These are phyloP conservation scores for Lobosporangium transversale DNA, from an alignment of 192 early-diverging fungal species.

Conservation along the genomic window DNA sequence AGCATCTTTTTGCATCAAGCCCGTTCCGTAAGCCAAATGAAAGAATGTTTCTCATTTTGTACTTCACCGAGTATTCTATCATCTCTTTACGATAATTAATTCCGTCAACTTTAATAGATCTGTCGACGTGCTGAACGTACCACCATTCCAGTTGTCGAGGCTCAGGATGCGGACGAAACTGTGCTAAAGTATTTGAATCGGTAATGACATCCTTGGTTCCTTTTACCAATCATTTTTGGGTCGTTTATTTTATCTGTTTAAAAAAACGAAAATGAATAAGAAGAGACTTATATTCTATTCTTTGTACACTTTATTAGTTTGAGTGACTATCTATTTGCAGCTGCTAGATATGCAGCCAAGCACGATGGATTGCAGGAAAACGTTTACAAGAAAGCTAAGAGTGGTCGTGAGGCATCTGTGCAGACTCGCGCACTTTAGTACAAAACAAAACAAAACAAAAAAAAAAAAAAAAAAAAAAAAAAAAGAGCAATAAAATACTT, in stretches of 20 bases:
- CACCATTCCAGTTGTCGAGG: constrained; percentile 74
- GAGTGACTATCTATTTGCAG: constrained; percentile 93
- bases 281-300: too few relatives aligned
- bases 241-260: too few relatives aligned
- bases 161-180: constrained; percentile 63
- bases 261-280: too few relatives aligned
- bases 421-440: constrained; percentile 23
- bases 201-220: constrained; percentile 1
- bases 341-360: constrained; percentile 84
- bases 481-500: too few relatives aligned
- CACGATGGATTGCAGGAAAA: constrained; percentile 74
- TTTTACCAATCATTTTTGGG: neutral
- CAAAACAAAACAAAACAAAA: too few relatives aligned
- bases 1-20: constrained; percentile 86
- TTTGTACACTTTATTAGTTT: constrained; percentile 52
- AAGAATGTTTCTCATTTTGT: too few relatives aligned
- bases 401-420: constrained; percentile 44
- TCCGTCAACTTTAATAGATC: constrained; percentile 26
- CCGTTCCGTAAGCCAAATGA: constrained; percentile 74
- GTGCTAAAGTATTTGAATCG: constrained; percentile 79
- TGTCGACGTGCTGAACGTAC: constrained; percentile 90
- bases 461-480: too few relatives aligned
- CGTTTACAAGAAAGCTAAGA: constrained; percentile 72
- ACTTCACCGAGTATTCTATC: neutral
- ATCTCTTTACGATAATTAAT: neutral